Base-by-base conservation (phyloP, 2,329 filamentous ascomycete genomes). In the Venturia asperata region DNA sequence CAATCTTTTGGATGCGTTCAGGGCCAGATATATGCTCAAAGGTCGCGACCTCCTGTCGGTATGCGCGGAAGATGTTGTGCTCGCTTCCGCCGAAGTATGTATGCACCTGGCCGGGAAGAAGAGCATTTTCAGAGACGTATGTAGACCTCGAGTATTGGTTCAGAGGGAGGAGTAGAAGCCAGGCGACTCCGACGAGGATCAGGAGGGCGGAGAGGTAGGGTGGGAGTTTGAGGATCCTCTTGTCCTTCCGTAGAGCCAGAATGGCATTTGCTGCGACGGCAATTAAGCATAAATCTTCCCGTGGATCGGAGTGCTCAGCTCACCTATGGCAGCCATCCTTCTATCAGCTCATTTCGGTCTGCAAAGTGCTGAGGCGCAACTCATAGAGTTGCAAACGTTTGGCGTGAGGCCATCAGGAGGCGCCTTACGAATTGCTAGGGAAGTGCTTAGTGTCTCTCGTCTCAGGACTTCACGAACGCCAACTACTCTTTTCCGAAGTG, bases 41-140 rank as follows among this genome's bases (percentile, higher is more conserved):
- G 10, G 78, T 81, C 70, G 89, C 85, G 62, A 96, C 81, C 78
- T 97, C 94, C 72, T 91, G 87, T 72, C 89, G 86, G 75, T 95
- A 97, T 9, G 91, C 94, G 60, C 92, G 85, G 73, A 97, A 92
- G 69, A 97, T 85, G 76, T 97, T 90, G 79, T 97, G 92, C 74
- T 99, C 94, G 75, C 91, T 96, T 21, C 94, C 94, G 7, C 90
- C 88, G 74, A 99, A 99, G 77, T 99, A 99, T 1, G 94, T 96
- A 78, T 97, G 93, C 10, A 97, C 94, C 77, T 99, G 94, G 1
- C 92, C 94, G 0, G 94, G 94, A 17, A 99, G 81, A 42, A 99
- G 85, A 13, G 94, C 94, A 75, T 99, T 99, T 76, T 99, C 94
- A 55, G 93, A 97, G 66, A 99, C 94, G 76, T 99, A 99, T 0